phyloP scores from a whole-genome alignment of 2,329 filamentous ascomycete species.

The Botrytis hyacinthi region DNA sequence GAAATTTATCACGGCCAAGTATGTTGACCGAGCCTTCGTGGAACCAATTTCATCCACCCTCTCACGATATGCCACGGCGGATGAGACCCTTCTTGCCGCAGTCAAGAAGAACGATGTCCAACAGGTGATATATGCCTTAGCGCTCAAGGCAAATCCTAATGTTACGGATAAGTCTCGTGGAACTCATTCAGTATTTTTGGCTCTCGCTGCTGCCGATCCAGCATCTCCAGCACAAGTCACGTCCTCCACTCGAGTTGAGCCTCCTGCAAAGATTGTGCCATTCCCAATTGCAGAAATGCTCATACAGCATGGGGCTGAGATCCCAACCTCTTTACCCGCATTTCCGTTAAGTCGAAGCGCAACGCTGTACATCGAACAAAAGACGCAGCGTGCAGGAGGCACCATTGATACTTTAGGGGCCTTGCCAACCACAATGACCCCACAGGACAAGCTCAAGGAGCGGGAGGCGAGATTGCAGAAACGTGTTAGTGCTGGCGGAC shows the following conservation, averaged over 20 bases:
- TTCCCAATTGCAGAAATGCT: conserved; percentile 91
- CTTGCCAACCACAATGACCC: conserved; percentile 51
- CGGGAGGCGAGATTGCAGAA: conserved; percentile 72
- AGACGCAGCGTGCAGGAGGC: conserved; percentile 49
- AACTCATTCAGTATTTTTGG: conserved; percentile 86
- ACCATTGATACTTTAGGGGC: conserved; percentile 58
- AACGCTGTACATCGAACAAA: conserved; percentile 81
- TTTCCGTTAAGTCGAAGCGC: conserved; percentile 82
- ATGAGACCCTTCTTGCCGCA: conserved; percentile 85
- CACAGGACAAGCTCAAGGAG: conserved; percentile 57
- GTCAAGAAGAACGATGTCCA: conserved; percentile 97
- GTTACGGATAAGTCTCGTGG: conserved; percentile 79
- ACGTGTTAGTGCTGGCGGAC: conserved; percentile 72
- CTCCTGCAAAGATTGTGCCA: conserved; percentile 52
- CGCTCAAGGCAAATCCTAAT: conserved; percentile 84
- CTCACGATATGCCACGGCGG: conserved; percentile 73
- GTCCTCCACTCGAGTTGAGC: conserved; percentile 44
- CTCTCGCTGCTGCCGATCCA: conserved; percentile 88
- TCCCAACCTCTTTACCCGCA: conserved; percentile 71
- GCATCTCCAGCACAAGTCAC: conserved; percentile 63
- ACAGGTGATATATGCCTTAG: conserved; percentile 85
- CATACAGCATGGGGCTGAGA: conserved; percentile 88
- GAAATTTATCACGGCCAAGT: conserved; percentile 94
- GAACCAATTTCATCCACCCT: conserved; percentile 72
- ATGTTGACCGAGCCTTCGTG: conserved; percentile 79